Conservation (phyloP, 345 rosid species). For the Lepidium africanum region DNA sequence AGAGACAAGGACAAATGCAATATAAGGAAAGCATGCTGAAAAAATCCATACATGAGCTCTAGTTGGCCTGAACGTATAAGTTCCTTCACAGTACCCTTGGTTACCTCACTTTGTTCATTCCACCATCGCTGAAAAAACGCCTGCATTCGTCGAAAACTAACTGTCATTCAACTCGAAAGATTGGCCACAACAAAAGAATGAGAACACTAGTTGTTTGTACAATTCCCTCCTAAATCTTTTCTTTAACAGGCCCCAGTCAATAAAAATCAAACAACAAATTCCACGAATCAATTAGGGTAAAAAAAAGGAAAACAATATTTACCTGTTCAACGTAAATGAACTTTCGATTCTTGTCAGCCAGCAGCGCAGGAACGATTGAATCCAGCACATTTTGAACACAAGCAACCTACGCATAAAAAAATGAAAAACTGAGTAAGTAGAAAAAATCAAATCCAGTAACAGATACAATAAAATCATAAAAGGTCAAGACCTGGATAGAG, state of each 20-base stretch:
- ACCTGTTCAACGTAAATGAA: conserved; percentile 85
- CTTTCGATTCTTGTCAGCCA: conserved; percentile 86
- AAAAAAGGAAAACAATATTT: conserved; percentile 18
- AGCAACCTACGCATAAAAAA: conserved; percentile 49
- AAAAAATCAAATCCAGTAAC: not conserved
- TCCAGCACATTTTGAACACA: conserved; percentile 93
- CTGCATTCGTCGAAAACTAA: conserved; percentile 35
- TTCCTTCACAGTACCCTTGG: conserved; percentile 48
- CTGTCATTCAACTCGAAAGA: not conserved
- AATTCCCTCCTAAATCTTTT: not conserved
- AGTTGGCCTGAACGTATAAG: conserved; percentile 75
- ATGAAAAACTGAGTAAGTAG: not conserved
- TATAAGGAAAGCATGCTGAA: not conserved
- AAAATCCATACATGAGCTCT: conserved; percentile 63
- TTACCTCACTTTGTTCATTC: conserved; percentile 69
- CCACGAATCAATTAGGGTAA: conserved; percentile 1
- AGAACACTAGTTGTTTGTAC: not conserved
- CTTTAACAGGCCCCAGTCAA: not conserved
- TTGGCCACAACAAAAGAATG: not conserved
- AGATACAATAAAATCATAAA: not conserved
- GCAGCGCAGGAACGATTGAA: conserved; percentile 74
- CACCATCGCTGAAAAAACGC: conserved; percentile 99
- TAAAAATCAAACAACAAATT: conserved; percentile 1
- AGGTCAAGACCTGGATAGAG: conserved; percentile 72
- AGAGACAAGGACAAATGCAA: not conserved